Conservation (phyloP, 805 yeast species). For the Starmera caribaea region DNA sequence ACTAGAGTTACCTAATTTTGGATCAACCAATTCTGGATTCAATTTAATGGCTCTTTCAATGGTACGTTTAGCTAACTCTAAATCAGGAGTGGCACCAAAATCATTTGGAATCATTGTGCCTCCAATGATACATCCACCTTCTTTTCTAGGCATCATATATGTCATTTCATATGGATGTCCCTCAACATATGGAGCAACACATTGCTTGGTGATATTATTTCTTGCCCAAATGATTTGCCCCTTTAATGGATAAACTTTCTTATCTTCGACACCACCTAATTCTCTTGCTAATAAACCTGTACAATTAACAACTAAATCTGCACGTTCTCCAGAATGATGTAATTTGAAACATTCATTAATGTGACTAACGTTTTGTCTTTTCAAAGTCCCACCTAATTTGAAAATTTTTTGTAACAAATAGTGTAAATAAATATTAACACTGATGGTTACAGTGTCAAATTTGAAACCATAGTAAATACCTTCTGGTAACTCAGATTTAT, state of each 20-base stretch:
- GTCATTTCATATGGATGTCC: slow-evolving; percentile 33
- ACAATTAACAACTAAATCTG: slow-evolving; percentile 48
- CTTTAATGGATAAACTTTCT: slow-evolving; percentile 38
- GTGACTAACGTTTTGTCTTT: slow-evolving; percentile 29
- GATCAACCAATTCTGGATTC: slow-evolving; percentile 19
- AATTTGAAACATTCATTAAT: slow-evolving; percentile 40
- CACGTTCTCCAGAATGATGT: slow-evolving; percentile 27
- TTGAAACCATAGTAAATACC: slow-evolving; percentile 34
- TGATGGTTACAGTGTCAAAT: slow-evolving; percentile 47
- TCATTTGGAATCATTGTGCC: slow-evolving; percentile 30
- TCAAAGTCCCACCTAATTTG: slow-evolving; percentile 37
- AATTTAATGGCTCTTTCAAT: slow-evolving; percentile 16
- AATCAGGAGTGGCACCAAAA: slow-evolving; percentile 28
- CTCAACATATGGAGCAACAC: slow-evolving; percentile 22
- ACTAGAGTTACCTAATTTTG: slow-evolving; percentile 18
- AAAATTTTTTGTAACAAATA: slow-evolving; percentile 39
- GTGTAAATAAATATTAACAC: slow-evolving; percentile 46
- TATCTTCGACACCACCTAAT: slow-evolving; percentile 37
- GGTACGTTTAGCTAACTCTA: slow-evolving; percentile 37
- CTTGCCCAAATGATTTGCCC: slow-evolving; percentile 45
- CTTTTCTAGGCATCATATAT: slow-evolving; percentile 61
- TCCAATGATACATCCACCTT: slow-evolving; percentile 65
- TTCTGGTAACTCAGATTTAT: slow-evolving; percentile 23
- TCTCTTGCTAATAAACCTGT: slow-evolving; percentile 41
- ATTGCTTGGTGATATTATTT: slow-evolving; percentile 15